Evolutionary conservation across 768 basidiomycete genomes (phyloP).

Genomic region (Mycena kentingensis): DNA sequence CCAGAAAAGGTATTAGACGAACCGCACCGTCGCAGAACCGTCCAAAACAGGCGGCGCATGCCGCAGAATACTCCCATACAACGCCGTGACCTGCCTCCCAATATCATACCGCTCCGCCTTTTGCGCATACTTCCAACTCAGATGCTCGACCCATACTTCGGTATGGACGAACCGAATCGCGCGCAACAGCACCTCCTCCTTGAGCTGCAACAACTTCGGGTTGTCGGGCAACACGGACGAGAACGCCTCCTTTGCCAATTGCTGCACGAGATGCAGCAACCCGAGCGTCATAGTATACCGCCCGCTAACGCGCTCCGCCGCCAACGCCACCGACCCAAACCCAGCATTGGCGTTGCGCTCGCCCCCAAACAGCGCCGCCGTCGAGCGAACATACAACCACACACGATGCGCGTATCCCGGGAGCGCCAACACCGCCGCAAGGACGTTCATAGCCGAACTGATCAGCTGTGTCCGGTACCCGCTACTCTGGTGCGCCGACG

Average conservation of each 20-base stretch:
- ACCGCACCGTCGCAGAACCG: constrained; percentile 30
- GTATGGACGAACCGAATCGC: constrained; percentile 78
- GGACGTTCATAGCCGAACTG: constrained; percentile 79
- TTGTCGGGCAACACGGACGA: constrained; percentile 59
- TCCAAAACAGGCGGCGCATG: constrained; percentile 57
- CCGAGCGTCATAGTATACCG: constrained; percentile 83
- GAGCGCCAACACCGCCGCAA: constrained; percentile 73
- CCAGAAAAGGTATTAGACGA: background rate
- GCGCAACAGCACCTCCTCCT: constrained; percentile 81
- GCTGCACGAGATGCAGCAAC: constrained; percentile 73
- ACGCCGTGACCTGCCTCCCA: constrained; percentile 59
- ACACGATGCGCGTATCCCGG: constrained; percentile 79
- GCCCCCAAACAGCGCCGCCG: constrained; percentile 74
- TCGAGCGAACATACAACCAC: constrained; percentile 86
- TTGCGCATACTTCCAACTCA: constrained; percentile 83
- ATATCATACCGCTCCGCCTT: constrained; percentile 86
- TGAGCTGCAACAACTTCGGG: constrained; percentile 65
- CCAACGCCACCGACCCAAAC: constrained; percentile 66
- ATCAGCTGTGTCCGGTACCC: constrained; percentile 63
- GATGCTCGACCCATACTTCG: constrained; percentile 86
- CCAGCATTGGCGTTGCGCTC: constrained; percentile 55
- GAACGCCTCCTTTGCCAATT: constrained; percentile 74
- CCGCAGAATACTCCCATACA: constrained; percentile 69
- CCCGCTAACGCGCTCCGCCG: constrained; percentile 69
- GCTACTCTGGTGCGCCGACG: constrained; percentile 41